These are phyloP conservation scores for Adiantum capillusveneris DNA, from an alignment of 75 land plant species.

Conservation along the genomic window DNA sequence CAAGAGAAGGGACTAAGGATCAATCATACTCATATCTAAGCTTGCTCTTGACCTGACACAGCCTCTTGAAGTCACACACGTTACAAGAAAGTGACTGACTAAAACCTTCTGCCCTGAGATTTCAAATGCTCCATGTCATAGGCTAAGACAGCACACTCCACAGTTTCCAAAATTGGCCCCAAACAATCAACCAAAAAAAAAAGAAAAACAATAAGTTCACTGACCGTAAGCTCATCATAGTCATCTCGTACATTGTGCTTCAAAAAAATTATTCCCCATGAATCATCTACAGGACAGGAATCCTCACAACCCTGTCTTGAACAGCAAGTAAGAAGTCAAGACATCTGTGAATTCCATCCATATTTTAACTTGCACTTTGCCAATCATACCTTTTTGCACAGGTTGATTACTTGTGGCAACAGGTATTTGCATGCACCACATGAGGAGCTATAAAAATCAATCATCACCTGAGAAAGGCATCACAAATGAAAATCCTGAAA, in stretches of 20 bases:
- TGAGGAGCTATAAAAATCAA: conserved; percentile 29
- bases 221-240: conserved; percentile 30
- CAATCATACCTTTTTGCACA: conserved; percentile 27
- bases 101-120: too few relatives aligned
- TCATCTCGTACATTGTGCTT: conserved; percentile 33
- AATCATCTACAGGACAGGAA: conserved; percentile 13
- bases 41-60: too few relatives aligned
- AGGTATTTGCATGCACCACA: conserved; percentile 34
- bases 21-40: too few relatives aligned
- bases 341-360: not conserved
- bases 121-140: too few relatives aligned
- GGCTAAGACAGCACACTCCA: too few relatives aligned
- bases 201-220: conserved; percentile 3
- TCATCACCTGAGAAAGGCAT: conserved; percentile 19
- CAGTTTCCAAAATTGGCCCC: too few relatives aligned
- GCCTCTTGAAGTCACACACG: too few relatives aligned
- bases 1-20: too few relatives aligned
- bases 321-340: too few relatives aligned
- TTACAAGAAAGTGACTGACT: too few relatives aligned
- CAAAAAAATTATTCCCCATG: conserved; percentile 11
- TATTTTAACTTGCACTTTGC: too few relatives aligned
- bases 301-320: conserved; percentile 26
- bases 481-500: too few relatives aligned
- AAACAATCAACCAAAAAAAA: not conserved
- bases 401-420: conserved; percentile 22